These are phyloP conservation scores for Massariosphaeria phaeospora DNA, from an alignment of 495 filamentous ascomycete species.

Conservation along the genomic window DNA sequence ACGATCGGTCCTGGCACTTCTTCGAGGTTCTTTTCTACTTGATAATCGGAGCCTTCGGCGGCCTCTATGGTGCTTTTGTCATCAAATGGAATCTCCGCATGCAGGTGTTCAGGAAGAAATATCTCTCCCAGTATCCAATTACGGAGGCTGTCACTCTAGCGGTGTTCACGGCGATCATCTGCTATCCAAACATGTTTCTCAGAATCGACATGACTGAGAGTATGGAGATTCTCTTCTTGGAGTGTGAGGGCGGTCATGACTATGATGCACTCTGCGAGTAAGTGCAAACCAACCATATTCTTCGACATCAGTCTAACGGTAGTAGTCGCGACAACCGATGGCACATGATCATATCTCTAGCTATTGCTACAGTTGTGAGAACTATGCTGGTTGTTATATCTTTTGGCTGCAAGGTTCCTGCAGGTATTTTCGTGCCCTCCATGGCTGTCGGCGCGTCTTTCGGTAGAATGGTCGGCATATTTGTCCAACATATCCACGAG, in stretches of 20 bases:
- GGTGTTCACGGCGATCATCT: slow-evolving; percentile 76
- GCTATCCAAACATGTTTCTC: slow-evolving; percentile 93
- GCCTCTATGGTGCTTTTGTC: slow-evolving; percentile 92
- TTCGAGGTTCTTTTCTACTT: slow-evolving; percentile 94
- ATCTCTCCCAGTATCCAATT: slow-evolving; percentile 76
- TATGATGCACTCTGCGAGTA: slow-evolving; percentile 89
- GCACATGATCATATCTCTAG: slow-evolving; percentile 72
- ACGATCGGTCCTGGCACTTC: slow-evolving; percentile 96
- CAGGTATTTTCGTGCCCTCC: slow-evolving; percentile 94
- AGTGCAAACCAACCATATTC: slow-evolving; percentile 20
- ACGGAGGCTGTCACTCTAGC: slow-evolving; percentile 85
- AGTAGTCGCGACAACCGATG: slow-evolving; percentile 58
- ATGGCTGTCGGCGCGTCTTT: slow-evolving; percentile 97
- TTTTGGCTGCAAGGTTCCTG: slow-evolving; percentile 96
- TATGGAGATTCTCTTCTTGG: slow-evolving; percentile 95
- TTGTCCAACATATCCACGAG: slow-evolving; percentile 86
- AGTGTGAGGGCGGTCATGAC: slow-evolving; percentile 90
- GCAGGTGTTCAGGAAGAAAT: slow-evolving; percentile 92
- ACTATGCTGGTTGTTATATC: slow-evolving; percentile 89
- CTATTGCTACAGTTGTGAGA: slow-evolving; percentile 74
- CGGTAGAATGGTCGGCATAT: slow-evolving; percentile 86
- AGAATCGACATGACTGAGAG: slow-evolving; percentile 98
- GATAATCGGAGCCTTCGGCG: slow-evolving; percentile 86
- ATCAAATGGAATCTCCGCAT: slow-evolving; percentile 96
- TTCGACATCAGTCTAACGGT: neutral